phyloP scores from a whole-genome alignment of 176 grass and related monocot species.

The Bromus sterilis region DNA sequence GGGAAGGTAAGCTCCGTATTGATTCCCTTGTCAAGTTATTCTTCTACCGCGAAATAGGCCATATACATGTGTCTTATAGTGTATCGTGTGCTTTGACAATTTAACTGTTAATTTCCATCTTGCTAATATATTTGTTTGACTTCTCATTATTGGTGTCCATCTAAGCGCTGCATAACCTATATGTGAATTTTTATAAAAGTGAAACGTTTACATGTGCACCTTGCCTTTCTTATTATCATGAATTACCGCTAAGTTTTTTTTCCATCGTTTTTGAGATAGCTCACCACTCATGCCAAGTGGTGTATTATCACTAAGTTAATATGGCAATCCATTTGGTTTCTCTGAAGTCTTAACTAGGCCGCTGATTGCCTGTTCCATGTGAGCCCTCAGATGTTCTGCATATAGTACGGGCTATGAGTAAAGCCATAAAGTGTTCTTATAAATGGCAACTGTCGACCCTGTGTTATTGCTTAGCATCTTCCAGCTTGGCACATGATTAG shows the following conservation, averaged over 20 bases:
- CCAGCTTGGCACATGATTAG: slow-evolving; percentile 32
- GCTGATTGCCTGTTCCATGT: background rate
- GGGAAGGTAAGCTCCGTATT: slow-evolving; percentile 71
- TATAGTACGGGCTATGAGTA: background rate
- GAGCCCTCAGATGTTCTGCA: background rate
- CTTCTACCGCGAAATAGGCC: background rate
- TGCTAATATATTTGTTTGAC: background rate
- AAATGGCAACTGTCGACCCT: slow-evolving; percentile 5
- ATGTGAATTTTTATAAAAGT: background rate
- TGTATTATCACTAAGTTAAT: too few relatives aligned
- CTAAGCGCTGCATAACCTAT: background rate
- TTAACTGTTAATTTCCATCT: background rate
- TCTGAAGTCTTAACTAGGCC: background rate
- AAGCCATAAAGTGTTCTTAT: slow-evolving; percentile 9
- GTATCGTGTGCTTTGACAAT: background rate
- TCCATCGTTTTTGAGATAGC: too few relatives aligned
- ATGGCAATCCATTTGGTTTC: background rate
- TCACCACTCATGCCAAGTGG: too few relatives aligned
- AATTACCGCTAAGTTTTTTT: background rate
- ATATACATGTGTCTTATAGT: background rate
- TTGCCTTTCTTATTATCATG: background rate
- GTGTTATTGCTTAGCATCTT: background rate
- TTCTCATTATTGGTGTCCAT: background rate
- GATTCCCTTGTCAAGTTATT: background rate
- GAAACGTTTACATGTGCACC: background rate